Evolutionary conservation across 192 early-diverging fungal genomes (phyloP).

Genomic region (Mortierella hygrophila): DNA sequence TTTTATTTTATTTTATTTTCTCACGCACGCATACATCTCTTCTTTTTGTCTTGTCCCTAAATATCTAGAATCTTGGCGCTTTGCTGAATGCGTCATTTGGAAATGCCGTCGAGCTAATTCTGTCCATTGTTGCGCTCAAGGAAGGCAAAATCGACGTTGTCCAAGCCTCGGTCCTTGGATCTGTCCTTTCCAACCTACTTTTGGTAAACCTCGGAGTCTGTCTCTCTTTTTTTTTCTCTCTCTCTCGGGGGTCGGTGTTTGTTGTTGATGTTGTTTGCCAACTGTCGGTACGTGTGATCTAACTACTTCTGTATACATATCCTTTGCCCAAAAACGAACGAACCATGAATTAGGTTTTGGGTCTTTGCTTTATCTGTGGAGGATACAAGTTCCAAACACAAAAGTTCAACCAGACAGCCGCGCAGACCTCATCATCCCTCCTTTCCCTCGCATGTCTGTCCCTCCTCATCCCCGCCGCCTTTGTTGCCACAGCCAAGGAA

Average conservation of each 20-base stretch:
- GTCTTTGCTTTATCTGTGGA: slow-evolving; percentile 88
- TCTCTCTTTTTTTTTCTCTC: not conserved
- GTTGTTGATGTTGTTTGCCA: not conserved
- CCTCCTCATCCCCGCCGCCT: slow-evolving; percentile 79
- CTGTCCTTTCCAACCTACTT: slow-evolving; percentile 89
- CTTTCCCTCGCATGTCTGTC: slow-evolving; percentile 76
- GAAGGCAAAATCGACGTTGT: slow-evolving; percentile 86
- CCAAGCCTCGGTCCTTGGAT: slow-evolving; percentile 90
- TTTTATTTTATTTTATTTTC: not conserved
- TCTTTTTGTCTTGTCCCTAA: not conserved
- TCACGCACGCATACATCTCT: not conserved
- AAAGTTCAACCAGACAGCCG: slow-evolving; percentile 75
- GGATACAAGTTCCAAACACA: slow-evolving; percentile 84
- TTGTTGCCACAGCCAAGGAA: slow-evolving; percentile 47
- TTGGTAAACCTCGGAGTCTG: slow-evolving; percentile 57
- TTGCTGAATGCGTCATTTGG: slow-evolving; percentile 84
- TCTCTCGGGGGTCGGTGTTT: not conserved
- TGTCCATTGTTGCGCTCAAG: slow-evolving; percentile 85
- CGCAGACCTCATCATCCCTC: slow-evolving; percentile 80
- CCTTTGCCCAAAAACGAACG: not conserved
- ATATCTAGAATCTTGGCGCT: slow-evolving; percentile 77
- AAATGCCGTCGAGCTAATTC: slow-evolving; percentile 90
- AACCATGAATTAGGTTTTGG: slow-evolving; percentile 65
- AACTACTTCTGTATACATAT: not conserved
- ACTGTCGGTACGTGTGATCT: not conserved